Conservation (phyloP, 192 early-diverging fungal species). For the Glomus cerebriforme region DNA sequence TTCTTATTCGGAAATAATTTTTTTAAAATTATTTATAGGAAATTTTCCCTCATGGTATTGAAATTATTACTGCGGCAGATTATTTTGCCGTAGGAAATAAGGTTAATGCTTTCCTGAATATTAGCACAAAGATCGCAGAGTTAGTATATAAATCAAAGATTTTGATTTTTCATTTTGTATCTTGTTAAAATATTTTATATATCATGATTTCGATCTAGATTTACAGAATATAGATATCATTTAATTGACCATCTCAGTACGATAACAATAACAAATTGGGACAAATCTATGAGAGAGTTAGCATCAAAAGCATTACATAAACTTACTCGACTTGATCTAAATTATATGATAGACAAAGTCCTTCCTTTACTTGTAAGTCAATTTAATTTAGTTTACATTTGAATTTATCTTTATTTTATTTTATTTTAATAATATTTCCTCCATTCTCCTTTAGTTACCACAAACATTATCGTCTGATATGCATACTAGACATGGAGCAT, state of each 20-base stretch:
- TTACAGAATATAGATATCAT: slow-evolving; percentile 71
- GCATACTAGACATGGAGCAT: slow-evolving; percentile 59
- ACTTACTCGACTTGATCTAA: slow-evolving; percentile 62
- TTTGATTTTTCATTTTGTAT: not conserved
- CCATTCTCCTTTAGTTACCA: slow-evolving; percentile 45
- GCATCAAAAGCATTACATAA: slow-evolving; percentile 71
- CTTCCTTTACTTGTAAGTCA: slow-evolving; percentile 61
- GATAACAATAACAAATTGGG: slow-evolving; percentile 83
- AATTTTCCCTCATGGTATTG: slow-evolving; percentile 91
- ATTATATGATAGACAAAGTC: slow-evolving; percentile 51
- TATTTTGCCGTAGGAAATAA: slow-evolving; percentile 91
- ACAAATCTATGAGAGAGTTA: slow-evolving; percentile 74
- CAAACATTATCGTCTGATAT: slow-evolving; percentile 49
- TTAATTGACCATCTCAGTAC: slow-evolving; percentile 73
- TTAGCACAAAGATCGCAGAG: slow-evolving; percentile 75
- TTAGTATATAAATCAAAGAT: slow-evolving; percentile 35
- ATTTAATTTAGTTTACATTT: not conserved
- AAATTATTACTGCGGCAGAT: slow-evolving; percentile 87
- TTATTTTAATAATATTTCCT: not conserved
- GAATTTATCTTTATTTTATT: not conserved
- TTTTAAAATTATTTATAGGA: slow-evolving; percentile 55
- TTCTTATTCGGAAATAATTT: not conserved
- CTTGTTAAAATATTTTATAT: not conserved
- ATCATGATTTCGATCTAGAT: slow-evolving; percentile 45
- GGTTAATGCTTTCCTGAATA: slow-evolving; percentile 68